Base-by-base conservation (phyloP, 2,329 filamentous ascomycete species). In the Dothistroma pini region DNA sequence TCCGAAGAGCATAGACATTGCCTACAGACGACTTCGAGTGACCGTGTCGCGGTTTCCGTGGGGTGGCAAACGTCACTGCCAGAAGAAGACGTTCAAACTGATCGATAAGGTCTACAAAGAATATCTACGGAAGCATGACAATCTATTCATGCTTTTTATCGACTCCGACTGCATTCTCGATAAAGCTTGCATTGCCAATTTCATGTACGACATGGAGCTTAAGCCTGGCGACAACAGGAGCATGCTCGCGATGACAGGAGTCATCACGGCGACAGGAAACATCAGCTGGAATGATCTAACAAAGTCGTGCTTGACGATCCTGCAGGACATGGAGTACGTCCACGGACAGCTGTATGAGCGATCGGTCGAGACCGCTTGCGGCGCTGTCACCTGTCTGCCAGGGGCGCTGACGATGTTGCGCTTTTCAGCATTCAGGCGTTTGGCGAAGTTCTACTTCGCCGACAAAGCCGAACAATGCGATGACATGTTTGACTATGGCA, bases 361-460 rank as follows among this genome's bases (percentile, higher is more conserved):
- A 59, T 96, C 93, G 0, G 93, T 97, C 34, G 93, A 99, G 74
- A 97, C 93, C 5, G 91, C 89, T 8, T 97, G 93, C 73, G 93
- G 93, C 56, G 87, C 93, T 6, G 93, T 99, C 53, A 97, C 93
- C 35, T 99, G 93, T 75, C 82, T 99, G 53, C 95, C 95, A 0
- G 93, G 95, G 31, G 93, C 93, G n/a, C 78, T 97, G 68, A 97
- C 93, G 0, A 96, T 97, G 80, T 80, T 99, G 57, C 90, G 95
- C 57, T 96, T 97, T 77, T 97, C 93, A 1, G 95, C 95, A 5
- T 97, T 99, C 77, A 85, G 93, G 60, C 89, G 90, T 71, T 97
- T 99, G 92, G 91, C 93, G 71, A 96, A 96, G 73, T 96, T 96
- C 78, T 97, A 99, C 78, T 99, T 99, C 75, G 92, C 93, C 44